Evolutionary conservation across 1,284 basidiomycete genomes (phyloP).

Genomic region (Mycena citricolor): DNA sequence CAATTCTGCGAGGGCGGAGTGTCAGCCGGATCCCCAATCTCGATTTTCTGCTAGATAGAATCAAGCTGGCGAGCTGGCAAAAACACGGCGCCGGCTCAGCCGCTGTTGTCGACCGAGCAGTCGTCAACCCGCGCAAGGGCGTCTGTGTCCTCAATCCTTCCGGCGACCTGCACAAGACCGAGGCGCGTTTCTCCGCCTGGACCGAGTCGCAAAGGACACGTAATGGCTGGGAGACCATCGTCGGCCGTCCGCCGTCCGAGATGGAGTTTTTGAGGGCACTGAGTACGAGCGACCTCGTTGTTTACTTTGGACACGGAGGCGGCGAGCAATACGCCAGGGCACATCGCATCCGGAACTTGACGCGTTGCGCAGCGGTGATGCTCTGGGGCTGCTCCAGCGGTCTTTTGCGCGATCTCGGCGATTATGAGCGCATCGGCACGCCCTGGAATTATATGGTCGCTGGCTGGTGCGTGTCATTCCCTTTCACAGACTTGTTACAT

Average conservation of each 20-base stretch:
- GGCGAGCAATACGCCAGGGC: constrained; percentile 93
- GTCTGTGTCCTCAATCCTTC: constrained; percentile 92
- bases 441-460: constrained; percentile 95
- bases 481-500: background rate
- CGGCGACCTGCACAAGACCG: constrained; percentile 84
- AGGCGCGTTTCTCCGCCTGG: constrained; percentile 82
- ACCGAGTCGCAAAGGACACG: constrained; percentile 59
- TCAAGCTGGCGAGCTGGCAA: constrained; percentile 51
- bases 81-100: constrained; percentile 16
- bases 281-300: constrained; percentile 72
- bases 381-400: constrained; percentile 99
- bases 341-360: constrained; percentile 78
- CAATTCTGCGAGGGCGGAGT: constrained; percentile 79
- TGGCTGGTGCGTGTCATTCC: constrained; percentile 73
- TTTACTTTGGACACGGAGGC: constrained; percentile 98
- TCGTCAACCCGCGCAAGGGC: constrained; percentile 66
- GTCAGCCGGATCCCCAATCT: constrained; percentile 90
- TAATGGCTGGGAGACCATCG: constrained; percentile 82
- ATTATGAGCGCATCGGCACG: constrained; percentile 90
- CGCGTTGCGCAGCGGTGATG: constrained; percentile 89
- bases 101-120: constrained; percentile 43
- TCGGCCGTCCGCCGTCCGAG: constrained; percentile 77
- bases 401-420: constrained; percentile 83
- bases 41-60: constrained; percentile 84
- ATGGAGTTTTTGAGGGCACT: constrained; percentile 78